Conservation (phyloP, 345 rosid genomes). For the Citrus cavaleriei region DNA sequence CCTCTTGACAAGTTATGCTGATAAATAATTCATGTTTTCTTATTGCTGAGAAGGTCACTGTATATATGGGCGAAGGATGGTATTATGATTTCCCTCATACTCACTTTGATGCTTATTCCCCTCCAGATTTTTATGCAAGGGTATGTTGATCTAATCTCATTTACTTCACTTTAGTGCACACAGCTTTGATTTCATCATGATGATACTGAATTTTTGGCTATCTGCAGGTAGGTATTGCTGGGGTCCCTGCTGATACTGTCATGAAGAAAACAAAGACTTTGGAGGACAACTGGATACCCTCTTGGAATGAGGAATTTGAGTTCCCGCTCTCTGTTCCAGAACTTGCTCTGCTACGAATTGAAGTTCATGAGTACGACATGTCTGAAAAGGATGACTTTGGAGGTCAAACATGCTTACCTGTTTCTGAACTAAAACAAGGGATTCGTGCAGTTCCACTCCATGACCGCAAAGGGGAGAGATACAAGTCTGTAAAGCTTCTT, state of each 20-base stretch:
- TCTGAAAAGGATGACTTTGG: conserved; percentile 91
- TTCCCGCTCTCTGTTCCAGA: conserved; percentile 87
- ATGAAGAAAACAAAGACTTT: conserved; percentile 74
- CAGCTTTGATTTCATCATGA: background rate
- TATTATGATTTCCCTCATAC: conserved; percentile 57
- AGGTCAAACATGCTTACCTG: conserved; percentile 85
- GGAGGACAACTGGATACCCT: conserved; percentile 79
- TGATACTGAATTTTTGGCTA: background rate
- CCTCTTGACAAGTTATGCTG: background rate
- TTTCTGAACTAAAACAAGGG: conserved; percentile 66
- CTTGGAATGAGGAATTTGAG: conserved; percentile 79
- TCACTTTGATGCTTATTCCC: conserved; percentile 79
- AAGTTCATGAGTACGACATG: conserved; percentile 89
- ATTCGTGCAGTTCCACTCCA: conserved; percentile 65
- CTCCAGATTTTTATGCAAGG: conserved; percentile 80
- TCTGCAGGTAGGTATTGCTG: conserved; percentile 77
- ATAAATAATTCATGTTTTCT: background rate
- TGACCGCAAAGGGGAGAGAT: conserved; percentile 47
- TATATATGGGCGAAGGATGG: conserved; percentile 97
- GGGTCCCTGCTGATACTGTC: conserved; percentile 64
- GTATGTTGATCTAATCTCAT: conserved; percentile 32
- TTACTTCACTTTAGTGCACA: background rate
- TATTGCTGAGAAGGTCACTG: conserved; percentile 46
- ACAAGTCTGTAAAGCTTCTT: conserved; percentile 71
- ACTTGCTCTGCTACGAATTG: conserved; percentile 69